A percentile compares a stretch with the other conserved stretches of the same genome.
Evolutionary conservation across 805 yeast genomes (phyloP).

Genomic region (Wickerhamiella domercqiae): DNA sequence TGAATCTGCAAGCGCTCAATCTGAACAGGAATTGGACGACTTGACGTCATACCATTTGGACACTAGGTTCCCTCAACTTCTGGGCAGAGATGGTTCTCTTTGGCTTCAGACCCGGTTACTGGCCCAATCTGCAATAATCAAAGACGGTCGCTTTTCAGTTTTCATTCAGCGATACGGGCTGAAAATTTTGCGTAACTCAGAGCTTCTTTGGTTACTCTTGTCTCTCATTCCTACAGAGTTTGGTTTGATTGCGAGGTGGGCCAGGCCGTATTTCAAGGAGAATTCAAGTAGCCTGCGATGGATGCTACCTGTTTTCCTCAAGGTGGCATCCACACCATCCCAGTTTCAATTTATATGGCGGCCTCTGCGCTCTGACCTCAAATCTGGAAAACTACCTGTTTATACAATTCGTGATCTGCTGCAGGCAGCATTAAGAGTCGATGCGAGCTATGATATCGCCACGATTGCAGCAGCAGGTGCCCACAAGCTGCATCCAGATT

Average conservation of each 20-base stretch:
- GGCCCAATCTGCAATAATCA: constrained; percentile 3
- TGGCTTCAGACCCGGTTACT: constrained; percentile 12
- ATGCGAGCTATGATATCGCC: constrained; percentile 12
- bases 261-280: background rate
- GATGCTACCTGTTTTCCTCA: background rate
- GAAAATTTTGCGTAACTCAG: background rate
- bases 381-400: background rate
- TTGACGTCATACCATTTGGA: background rate
- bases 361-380: background rate
- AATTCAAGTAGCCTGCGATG: background rate
- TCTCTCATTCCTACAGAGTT: background rate
- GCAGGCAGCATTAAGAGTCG: constrained; percentile 6
- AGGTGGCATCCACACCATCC: background rate
- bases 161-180: background rate
- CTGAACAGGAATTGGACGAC: background rate
- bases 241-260: background rate
- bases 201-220: background rate
- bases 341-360: background rate
- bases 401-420: constrained; percentile 4
- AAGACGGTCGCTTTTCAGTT: background rate
- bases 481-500: constrained; percentile 1
- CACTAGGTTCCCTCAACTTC: constrained; percentile 12
- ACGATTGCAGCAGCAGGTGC: constrained; percentile 8
- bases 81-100: constrained; percentile 3
- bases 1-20: background rate